A percentile compares a stretch with the other conserved stretches of the same genome.
phyloP scores from a whole-genome alignment of 2,329 filamentous ascomycete species.

The Lasiodiplodia theobromae region DNA sequence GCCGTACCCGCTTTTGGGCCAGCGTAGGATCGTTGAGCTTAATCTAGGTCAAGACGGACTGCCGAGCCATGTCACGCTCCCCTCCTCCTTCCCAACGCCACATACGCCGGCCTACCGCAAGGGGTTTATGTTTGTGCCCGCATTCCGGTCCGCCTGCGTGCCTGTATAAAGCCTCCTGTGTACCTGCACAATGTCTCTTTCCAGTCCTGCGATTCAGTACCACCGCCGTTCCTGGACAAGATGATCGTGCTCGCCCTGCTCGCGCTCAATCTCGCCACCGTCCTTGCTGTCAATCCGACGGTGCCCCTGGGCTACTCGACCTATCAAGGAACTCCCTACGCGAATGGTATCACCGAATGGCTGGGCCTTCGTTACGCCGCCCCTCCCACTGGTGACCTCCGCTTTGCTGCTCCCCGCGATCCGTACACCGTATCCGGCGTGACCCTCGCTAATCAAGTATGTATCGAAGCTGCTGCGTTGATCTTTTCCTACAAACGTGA shows the following conservation, averaged over 20 bases:
- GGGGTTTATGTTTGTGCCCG: slow-evolving; percentile 1
- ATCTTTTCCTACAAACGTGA: slow-evolving; percentile 1
- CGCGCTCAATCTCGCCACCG: slow-evolving; percentile 29
- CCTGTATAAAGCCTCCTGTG: slow-evolving; percentile 21
- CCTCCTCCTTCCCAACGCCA: not conserved
- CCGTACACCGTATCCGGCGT: slow-evolving; percentile 57
- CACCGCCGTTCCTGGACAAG: not conserved
- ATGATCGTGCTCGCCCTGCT: slow-evolving; percentile 5
- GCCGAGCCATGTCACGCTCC: slow-evolving; percentile 17
- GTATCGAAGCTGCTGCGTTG: slow-evolving; percentile 27
- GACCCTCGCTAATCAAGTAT: slow-evolving; percentile 63
- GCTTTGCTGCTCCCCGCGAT: slow-evolving; percentile 73
- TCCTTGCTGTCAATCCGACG: slow-evolving; percentile 41
- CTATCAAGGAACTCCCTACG: slow-evolving; percentile 64
- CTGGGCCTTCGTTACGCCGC: slow-evolving; percentile 77
- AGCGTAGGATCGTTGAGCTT: slow-evolving; percentile 3
- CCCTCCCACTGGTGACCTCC: slow-evolving; percentile 68
- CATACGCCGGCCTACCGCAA: slow-evolving; percentile 4
- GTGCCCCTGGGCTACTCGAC: slow-evolving; percentile 71
- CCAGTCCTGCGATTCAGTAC: not conserved
- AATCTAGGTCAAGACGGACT: not conserved
- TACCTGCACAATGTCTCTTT: slow-evolving; percentile 3
- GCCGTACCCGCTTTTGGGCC: slow-evolving; percentile 6
- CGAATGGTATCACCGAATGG: slow-evolving; percentile 71
- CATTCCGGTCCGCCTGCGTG: slow-evolving; percentile 14